Conservation (phyloP, 2,329 filamentous ascomycete species). For the Xylaria arbuscula region DNA sequence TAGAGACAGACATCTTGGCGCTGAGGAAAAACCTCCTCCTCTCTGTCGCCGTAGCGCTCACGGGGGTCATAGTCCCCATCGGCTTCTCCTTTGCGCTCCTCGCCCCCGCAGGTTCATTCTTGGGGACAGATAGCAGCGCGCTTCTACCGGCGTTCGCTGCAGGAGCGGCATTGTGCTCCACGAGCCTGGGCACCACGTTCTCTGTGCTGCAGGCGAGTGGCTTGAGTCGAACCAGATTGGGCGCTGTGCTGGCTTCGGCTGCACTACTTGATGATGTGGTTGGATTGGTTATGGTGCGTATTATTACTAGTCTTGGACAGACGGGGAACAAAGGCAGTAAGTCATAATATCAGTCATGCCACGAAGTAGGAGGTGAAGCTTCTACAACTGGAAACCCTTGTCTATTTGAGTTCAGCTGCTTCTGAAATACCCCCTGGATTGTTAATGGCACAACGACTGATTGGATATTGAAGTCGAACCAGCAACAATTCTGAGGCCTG, state of each 20-base stretch:
- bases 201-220: conserved; percentile 62
- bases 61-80: conserved; percentile 63
- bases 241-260: conserved; percentile 75
- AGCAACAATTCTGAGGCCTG: conserved; percentile 56
- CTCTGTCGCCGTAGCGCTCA: conserved; percentile 71
- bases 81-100: conserved; percentile 35
- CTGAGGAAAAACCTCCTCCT: conserved; percentile 70
- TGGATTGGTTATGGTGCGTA: conserved; percentile 79
- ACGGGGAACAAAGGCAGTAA: conserved; percentile 33
- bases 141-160: conserved; percentile 64
- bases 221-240: conserved; percentile 57
- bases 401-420: background rate
- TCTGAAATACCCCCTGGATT: background rate
- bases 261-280: conserved; percentile 87
- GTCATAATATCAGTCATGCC: conserved; percentile 1
- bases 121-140: conserved; percentile 53
- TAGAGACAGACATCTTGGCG: conserved; percentile 64
- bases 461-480: conserved; percentile 42
- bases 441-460: background rate
- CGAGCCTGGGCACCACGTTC: conserved; percentile 61
- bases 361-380: conserved; percentile 15
- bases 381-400: background rate
- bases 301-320: conserved; percentile 73
- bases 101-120: conserved; percentile 21
- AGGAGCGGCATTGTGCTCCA: conserved; percentile 50